These are phyloP conservation scores for Xylona heveae DNA, from an alignment of 495 filamentous ascomycete species.

Conservation along the genomic window DNA sequence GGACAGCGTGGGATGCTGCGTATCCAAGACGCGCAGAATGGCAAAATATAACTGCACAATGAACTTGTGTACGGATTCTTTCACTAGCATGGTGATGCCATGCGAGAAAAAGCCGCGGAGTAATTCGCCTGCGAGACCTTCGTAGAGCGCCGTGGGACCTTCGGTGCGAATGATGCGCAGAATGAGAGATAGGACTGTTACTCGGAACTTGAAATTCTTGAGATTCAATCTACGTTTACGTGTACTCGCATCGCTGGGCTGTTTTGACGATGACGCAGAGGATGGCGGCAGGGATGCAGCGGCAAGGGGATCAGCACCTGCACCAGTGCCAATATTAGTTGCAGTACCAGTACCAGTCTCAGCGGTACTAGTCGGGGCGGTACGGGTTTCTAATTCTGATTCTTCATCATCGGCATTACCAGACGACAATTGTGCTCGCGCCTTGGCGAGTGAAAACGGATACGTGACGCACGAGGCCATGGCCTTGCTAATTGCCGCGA, in stretches of 20 bases:
- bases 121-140: constrained; percentile 55
- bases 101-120: constrained; percentile 73
- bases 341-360: too few relatives aligned
- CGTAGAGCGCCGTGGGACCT: constrained; percentile 39
- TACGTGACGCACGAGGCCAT: constrained; percentile 65
- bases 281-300: too few relatives aligned
- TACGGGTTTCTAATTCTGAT: too few relatives aligned
- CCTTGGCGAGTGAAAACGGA: constrained; percentile 67
- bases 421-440: constrained; percentile 34
- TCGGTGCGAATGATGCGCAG: not conserved
- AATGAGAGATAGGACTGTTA: constrained; percentile 1
- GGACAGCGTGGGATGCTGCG: not conserved
- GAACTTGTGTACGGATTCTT: constrained; percentile 56
- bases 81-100: constrained; percentile 76
- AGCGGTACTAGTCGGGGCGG: too few relatives aligned
- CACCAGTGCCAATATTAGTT: too few relatives aligned
- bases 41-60: constrained; percentile 48
- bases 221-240: too few relatives aligned
- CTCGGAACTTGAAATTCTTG: constrained; percentile 6
- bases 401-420: not conserved
- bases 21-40: constrained; percentile 8
- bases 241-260: too few relatives aligned
- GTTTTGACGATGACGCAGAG: too few relatives aligned
- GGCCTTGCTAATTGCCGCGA: constrained; percentile 68
- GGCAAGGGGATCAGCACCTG: too few relatives aligned